Evolutionary conservation across 306 rosid species (phyloP).

Genomic region (Rosa chinensis): DNA sequence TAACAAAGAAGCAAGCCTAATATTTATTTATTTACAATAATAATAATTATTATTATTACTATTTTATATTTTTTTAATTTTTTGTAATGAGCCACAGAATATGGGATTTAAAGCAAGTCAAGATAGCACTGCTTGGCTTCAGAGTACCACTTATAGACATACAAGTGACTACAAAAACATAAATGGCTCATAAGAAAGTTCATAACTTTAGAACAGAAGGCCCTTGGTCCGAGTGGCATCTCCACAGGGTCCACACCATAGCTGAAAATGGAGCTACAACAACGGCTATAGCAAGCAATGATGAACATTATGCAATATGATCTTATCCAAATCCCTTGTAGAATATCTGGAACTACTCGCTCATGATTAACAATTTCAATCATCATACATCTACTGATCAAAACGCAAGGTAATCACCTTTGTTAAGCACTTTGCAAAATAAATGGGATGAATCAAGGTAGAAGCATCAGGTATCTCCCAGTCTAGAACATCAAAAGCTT

Average conservation of each 20-base stretch:
- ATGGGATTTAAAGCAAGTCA: not conserved
- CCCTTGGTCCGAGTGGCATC: not conserved
- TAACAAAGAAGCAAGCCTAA: not conserved
- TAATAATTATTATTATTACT: too few relatives aligned
- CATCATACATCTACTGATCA: not conserved
- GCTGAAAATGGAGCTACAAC: not conserved
- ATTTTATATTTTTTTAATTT: too few relatives aligned
- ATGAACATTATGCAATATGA: not conserved
- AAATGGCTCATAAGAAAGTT: not conserved
- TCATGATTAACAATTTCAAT: not conserved
- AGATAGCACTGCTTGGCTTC: not conserved
- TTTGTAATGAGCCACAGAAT: not conserved
- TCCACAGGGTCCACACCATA: not conserved
- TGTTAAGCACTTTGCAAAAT: constrained; percentile 77
- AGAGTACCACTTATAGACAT: not conserved
- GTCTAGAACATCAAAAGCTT: constrained; percentile 43
- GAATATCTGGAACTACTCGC: not conserved
- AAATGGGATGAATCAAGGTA: constrained; percentile 64
- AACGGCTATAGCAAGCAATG: not conserved
- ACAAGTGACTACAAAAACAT: not conserved
- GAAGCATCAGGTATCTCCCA: constrained; percentile 51
- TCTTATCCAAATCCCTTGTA: not conserved
- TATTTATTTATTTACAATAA: not conserved
- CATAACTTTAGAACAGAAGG: not conserved
- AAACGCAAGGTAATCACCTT: constrained; percentile 46